Base-by-base conservation (phyloP, 2,329 filamentous ascomycete genomes). In the Hawksworthiomyces lignivorus region DNA sequence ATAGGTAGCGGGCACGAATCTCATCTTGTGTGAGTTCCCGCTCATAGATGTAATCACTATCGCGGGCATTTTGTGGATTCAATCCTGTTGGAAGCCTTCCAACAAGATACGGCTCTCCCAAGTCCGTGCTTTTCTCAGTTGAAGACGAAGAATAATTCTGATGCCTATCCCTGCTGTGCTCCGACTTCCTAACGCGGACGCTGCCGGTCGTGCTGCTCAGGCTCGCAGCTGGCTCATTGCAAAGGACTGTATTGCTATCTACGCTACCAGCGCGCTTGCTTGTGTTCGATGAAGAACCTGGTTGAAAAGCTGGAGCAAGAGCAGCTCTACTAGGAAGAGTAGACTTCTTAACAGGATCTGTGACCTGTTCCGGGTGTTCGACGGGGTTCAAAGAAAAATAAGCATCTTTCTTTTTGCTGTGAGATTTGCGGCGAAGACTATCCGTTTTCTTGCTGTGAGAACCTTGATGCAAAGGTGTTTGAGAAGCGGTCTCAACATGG, bases 21-120 rank as follows among this genome's bases (percentile, higher is more conserved):
- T 82, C 78, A 37, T 77, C 75, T 3, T 71, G 65, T 1, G 70
- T 81, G 24, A 82, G 59, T n/a, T 71, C 63, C 39, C 77, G 69
- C 24, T 60, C 60, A 50, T 82, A 82, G 24, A 67, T 53, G 52
- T 76, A 76, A 49, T 77, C 73, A 7, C 57, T 59, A 21, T 67
- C 59, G 20, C 54, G 62, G 19, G 64, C 68, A 11, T 55, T 58
- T 22, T 64, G 62, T n/a, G 62, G 54, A 17, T 61, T 61, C 38
- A 68, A 52, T 5, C 67, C 70, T 15, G 57, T 55, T 20, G 72
- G 72, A 17, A 75, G 60, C 24, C 60, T 62, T 24, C 76, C 77
- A 37, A 78, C 58, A 15, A 81, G 66, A 50, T 81, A 80, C 1
- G 77, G 76, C 31, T 56, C 50, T 10, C 53, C 48, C 5, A 53